phyloP scores from a whole-genome alignment of 805 yeast genomes.

The Lipomyces starkeyi region DNA sequence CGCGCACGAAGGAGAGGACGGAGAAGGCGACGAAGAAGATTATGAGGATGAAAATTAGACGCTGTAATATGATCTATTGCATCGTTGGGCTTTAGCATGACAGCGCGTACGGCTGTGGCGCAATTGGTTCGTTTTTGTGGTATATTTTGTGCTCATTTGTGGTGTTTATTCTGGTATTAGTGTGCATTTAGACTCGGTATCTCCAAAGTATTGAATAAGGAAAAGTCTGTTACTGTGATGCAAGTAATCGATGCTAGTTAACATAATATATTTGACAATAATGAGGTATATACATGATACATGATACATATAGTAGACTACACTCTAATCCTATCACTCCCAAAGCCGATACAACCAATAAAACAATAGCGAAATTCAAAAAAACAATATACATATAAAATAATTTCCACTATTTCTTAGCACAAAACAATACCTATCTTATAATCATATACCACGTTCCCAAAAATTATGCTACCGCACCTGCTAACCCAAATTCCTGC shows the following conservation, averaged over 20 bases:
- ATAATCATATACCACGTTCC: background rate
- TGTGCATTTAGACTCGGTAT: background rate
- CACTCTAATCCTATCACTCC: background rate
- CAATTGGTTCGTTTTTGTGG: background rate
- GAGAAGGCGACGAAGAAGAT: slow-evolving; percentile 30
- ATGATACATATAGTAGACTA: background rate
- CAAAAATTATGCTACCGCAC: slow-evolving; percentile 11
- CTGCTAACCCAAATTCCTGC: slow-evolving; percentile 27
- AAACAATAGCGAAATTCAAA: background rate
- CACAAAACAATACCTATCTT: background rate
- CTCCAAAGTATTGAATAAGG: background rate
- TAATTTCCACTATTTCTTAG: background rate
- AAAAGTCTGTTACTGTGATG: background rate
- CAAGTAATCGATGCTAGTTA: background rate
- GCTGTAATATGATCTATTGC: background rate
- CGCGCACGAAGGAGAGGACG: slow-evolving; percentile 37
- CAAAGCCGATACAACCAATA: background rate
- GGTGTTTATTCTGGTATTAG: background rate
- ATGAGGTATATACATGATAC: background rate
- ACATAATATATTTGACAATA: background rate
- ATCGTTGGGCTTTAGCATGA: background rate
- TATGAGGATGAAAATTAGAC: slow-evolving; percentile 4
- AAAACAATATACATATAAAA: slow-evolving; percentile 10
- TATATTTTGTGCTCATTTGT: background rate
- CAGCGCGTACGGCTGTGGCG: background rate